phyloP scores from a whole-genome alignment of 768 basidiomycete genomes.

The Panaeolus papilionaceus region DNA sequence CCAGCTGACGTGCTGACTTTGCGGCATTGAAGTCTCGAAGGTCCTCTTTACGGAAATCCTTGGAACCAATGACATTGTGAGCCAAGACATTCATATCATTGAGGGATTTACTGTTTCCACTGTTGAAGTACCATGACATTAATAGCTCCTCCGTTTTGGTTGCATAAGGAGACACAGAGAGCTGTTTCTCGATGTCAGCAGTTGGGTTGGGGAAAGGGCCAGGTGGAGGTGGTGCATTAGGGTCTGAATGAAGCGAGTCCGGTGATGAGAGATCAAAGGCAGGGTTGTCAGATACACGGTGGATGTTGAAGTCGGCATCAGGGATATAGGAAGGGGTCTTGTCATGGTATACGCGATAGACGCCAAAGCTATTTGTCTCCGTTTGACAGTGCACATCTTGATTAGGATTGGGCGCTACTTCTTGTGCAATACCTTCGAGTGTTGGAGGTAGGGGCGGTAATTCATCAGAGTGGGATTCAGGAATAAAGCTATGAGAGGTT shows the following conservation, averaged over 20 bases:
- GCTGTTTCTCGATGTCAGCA: too few relatives aligned
- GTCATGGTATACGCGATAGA: constrained; percentile 11
- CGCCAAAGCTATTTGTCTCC: constrained; percentile 16
- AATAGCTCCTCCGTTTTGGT: background rate
- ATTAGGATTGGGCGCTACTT: too few relatives aligned
- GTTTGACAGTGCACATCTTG: background rate
- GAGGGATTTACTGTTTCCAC: constrained; percentile 12
- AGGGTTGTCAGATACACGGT: constrained; percentile 5
- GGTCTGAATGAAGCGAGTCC: too few relatives aligned
- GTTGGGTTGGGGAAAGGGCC: too few relatives aligned
- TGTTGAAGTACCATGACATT: constrained; percentile 12
- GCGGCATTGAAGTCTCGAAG: background rate
- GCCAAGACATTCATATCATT: constrained; percentile 6
- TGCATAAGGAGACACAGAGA: too few relatives aligned
- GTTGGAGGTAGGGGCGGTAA: too few relatives aligned
- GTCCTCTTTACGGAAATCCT: constrained; percentile 8
- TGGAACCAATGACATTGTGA: background rate
- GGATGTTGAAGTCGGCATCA: background rate
- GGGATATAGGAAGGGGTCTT: constrained; percentile 7
- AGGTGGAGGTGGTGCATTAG: too few relatives aligned
- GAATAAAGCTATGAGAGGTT: too few relatives aligned
- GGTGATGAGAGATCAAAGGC: too few relatives aligned
- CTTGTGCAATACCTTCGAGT: too few relatives aligned
- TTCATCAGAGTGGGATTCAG: too few relatives aligned
- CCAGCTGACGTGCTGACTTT: background rate